Evolutionary conservation across 768 basidiomycete genomes (phyloP).

Genomic region (Crucibulum laeve): DNA sequence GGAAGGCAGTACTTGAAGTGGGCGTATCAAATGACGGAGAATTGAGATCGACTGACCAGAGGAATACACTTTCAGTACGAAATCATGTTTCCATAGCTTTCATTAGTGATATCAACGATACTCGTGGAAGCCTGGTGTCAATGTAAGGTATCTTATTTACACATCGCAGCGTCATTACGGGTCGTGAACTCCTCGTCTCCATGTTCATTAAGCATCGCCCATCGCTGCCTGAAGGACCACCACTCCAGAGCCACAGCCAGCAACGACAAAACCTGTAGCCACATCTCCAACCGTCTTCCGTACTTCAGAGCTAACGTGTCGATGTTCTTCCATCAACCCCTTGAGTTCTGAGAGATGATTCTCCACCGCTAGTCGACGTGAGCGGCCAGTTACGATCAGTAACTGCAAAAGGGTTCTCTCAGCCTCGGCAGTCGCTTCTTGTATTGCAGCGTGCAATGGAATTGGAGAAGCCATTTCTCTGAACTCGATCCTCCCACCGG

Average conservation of each 20-base stretch:
- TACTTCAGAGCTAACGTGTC: conserved; percentile 55
- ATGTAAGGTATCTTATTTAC: too few relatives aligned
- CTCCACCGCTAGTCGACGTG: conserved; percentile 67
- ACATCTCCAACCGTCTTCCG: conserved; percentile 85
- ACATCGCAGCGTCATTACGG: too few relatives aligned
- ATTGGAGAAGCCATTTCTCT: conserved; percentile 45
- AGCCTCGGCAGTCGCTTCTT: conserved; percentile 29
- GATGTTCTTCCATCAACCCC: conserved; percentile 53
- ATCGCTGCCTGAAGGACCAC: conserved; percentile 63
- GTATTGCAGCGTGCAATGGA: conserved; percentile 57
- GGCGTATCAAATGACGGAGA: too few relatives aligned
- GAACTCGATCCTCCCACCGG: conserved; percentile 63
- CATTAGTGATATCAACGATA: too few relatives aligned
- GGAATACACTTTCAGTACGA: too few relatives aligned
- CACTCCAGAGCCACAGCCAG: conserved; percentile 52
- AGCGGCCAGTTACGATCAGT: conserved; percentile 70
- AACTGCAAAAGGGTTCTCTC: conserved; percentile 25
- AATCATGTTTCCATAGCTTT: too few relatives aligned
- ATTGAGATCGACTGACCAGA: too few relatives aligned
- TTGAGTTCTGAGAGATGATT: conserved; percentile 71
- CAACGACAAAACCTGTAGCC: conserved; percentile 68
- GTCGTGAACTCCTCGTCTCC: too few relatives aligned
- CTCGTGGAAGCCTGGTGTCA: too few relatives aligned
- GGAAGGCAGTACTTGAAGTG: too few relatives aligned
- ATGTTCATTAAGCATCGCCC: too few relatives aligned